Conservation (phyloP, 495 filamentous ascomycete genomes). For the Massariosphaeria phaeospora region DNA sequence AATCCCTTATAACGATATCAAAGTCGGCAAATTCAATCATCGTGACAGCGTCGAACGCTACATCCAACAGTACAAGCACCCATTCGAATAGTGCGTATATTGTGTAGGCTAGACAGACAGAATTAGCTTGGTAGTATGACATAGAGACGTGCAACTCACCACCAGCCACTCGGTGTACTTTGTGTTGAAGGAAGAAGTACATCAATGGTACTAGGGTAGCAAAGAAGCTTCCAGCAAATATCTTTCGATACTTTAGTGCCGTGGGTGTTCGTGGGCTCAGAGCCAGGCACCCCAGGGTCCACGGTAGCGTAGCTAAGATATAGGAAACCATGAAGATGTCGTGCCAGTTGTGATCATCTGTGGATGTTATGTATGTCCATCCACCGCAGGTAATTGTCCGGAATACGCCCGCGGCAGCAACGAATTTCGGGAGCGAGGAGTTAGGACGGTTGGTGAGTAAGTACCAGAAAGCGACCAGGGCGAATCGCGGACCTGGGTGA, state of each 20-base stretch:
- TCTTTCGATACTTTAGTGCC: constrained; percentile 85
- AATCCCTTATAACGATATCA: constrained; percentile 83
- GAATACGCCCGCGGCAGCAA: constrained; percentile 75
- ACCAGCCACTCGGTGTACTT: constrained; percentile 89
- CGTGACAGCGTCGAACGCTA: constrained; percentile 94
- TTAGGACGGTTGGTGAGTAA: constrained; percentile 74
- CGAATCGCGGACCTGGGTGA: constrained; percentile 73
- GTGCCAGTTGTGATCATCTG: constrained; percentile 97
- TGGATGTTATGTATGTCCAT: constrained; percentile 98
- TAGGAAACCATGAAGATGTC: constrained; percentile 99
- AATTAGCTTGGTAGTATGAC: constrained; percentile 4
- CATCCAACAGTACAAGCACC: constrained; percentile 89
- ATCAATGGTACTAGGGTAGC: constrained; percentile 83
- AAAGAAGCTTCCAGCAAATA: constrained; percentile 79
- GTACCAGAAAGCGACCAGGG: constrained; percentile 88
- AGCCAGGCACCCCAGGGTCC: constrained; percentile 86
- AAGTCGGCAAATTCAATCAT: constrained; percentile 90
- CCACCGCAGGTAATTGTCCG: constrained; percentile 92
- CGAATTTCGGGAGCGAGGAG: constrained; percentile 69
- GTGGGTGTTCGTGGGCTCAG: constrained; percentile 80
- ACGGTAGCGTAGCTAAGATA: constrained; percentile 86
- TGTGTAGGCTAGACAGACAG: constrained; percentile 70
- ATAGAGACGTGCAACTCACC: constrained; percentile 52
- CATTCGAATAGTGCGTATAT: constrained; percentile 98
- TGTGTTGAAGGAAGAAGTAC: constrained; percentile 99